Base-by-base conservation (phyloP, 768 basidiomycete genomes). In the Tubosaeta sp. region DNA sequence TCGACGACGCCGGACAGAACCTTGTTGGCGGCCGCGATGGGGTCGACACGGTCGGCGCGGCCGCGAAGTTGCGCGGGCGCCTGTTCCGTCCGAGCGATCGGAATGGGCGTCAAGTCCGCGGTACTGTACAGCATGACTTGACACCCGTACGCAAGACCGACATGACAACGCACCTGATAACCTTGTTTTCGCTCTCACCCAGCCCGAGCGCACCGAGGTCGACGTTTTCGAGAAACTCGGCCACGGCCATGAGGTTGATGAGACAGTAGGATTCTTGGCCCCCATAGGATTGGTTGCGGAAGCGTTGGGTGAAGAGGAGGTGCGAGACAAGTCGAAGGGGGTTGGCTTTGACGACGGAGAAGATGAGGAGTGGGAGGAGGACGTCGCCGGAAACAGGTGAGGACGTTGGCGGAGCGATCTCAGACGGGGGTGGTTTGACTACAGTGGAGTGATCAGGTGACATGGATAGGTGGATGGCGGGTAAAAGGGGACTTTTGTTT, bases 181-280 rank as follows among this genome's bases (percentile, higher is more conserved):
- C 76, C 27, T 71, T 74, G 44, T 73, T 75, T 50, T 82, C 81
- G 32, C 77, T 78, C 47, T 85, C 83, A 6, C 78, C 81, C 6
- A 91, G 69, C 0, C 80, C 85, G 17, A 89, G 72, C 1, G 77
- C 81, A 8, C 79, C 85, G 51, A 97, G 74, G 71, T 97, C 93
- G 33, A 97, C 92, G 64, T 94, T 91, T 72, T 95, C 93, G 47
- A 97, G 75, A 67, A 97, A 99, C 65, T 97, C 95, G 1, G 90
- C 91, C 6, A 95, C 94, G 11, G 95, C 95, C 76, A 95, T 84
- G 35, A 97, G 75, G 69, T 97, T 98, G 67, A 97, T 89, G 37
- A 95, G 77, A 53, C 94, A 97, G 62, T 94, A 99, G 44, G 84
- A 85, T 61, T 91, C 90, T 63, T 97, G 93, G 1, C 84, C 82